Conservation (phyloP, 2,329 filamentous ascomycete genomes). For the Alternaria tenuissima region DNA sequence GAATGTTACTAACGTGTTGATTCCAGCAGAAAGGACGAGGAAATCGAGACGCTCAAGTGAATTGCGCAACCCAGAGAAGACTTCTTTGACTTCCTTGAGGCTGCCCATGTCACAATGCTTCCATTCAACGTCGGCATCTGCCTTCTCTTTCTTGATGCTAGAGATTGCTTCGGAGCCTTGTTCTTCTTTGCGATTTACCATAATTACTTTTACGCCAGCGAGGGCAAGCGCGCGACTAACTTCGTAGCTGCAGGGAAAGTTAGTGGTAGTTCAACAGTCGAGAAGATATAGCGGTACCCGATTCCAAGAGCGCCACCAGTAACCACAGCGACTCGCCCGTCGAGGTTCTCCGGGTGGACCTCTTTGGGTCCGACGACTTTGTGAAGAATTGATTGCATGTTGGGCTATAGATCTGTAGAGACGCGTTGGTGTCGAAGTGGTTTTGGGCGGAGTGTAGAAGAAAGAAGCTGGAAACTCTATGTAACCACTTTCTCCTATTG, state of each 20-base stretch:
- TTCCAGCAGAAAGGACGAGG: neutral
- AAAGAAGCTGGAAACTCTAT: neutral
- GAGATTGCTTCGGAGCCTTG: neutral
- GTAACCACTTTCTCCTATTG: neutral
- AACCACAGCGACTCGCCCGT: slow-evolving; percentile 11
- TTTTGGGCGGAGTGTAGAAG: neutral
- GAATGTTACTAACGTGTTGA: neutral
- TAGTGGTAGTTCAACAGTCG: neutral
- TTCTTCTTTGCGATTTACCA: slow-evolving; percentile 1
- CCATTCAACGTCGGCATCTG: neutral
- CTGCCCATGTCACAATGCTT: slow-evolving; percentile 2
- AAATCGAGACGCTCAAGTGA: slow-evolving; percentile 1
- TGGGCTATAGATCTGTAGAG: neutral
- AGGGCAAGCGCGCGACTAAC: neutral
- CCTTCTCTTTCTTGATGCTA: neutral
- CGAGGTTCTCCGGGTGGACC: slow-evolving; percentile 29
- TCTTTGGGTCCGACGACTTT: slow-evolving; percentile 50
- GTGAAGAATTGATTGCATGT: slow-evolving; percentile 54
- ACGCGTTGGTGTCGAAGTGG: neutral
- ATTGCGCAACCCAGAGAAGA: neutral
- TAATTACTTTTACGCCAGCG: slow-evolving; percentile 1
- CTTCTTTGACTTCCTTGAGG: slow-evolving; percentile 1
- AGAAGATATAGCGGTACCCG: neutral
- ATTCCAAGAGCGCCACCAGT: neutral
- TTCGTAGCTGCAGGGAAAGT: neutral